Base-by-base conservation (phyloP, 2,329 filamentous ascomycete species). In the Penicillium paneum region DNA sequence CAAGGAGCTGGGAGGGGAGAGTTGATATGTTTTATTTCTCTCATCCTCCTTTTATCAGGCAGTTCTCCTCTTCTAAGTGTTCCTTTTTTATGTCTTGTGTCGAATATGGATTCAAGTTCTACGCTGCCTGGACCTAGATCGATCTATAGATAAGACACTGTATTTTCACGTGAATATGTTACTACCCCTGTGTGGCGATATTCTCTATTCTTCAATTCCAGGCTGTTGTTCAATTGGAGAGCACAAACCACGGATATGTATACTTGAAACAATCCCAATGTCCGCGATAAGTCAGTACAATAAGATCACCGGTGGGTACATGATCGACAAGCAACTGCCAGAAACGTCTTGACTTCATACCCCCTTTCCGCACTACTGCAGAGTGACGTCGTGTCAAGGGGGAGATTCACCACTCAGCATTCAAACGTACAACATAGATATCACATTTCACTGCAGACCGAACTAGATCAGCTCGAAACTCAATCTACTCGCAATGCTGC, bases 1-100 rank as follows among this genome's bases (percentile, higher is more conserved):
- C 34, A 71, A 70, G 59, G 77, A 76, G 68, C 74, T 88, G 29
- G 38, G 44, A 8, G 54, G 15, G 12, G 8, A 28, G 19, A 5
- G 11, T 15, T 34, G 28, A 34, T 24, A n/a, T 29, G 6, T 29
- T 4, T 44, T 15, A n/a, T 29, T 19, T 19, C 24, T 41, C 12
- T 41, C 47, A 15, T 21, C 28, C 17, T 43, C 5, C 11, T 21
- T 21, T 31, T 19, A 8, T 15, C 2, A 28, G 3, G 5, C 28
- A 21, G 8, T 8, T 5, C 1, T 7, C 12, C 28, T n/a, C n/a
- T 31, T 43, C 2, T 7, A 3, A 35, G 52, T 47, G 26, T 48
- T 17, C 13, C 12, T 8, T 26, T 11, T 5, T 12, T 1, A 6
- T 8, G 11, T 15, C 13, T 21, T 15, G 17, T 24, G 8, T 44